Percentiles rank a stretch among this genome's conserved stretches.
Conservation (phyloP, 2,329 filamentous ascomycete genomes). For the Colletotrichum sp. region DNA sequence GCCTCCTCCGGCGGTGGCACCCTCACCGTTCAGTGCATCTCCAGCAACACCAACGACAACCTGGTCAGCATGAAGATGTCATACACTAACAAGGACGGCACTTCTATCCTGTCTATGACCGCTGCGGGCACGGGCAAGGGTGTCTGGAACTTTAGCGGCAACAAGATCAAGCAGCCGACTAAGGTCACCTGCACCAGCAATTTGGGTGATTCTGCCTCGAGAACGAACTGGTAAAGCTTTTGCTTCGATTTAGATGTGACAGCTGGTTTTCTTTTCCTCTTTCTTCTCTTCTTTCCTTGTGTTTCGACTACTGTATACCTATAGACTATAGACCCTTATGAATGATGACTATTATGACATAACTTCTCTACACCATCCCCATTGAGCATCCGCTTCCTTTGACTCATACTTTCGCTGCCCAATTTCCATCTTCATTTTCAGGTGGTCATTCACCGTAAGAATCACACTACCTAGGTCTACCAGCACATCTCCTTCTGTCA, state of each 20-base stretch:
- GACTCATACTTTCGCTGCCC: accelerated
- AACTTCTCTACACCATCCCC: accelerated
- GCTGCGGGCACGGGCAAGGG: background rate
- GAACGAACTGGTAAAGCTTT: background rate
- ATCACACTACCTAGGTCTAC: no score
- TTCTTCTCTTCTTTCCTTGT: background rate
- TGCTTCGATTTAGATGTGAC: background rate
- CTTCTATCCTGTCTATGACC: constrained; percentile 12
- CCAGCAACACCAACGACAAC: constrained; percentile 15
- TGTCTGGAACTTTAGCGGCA: constrained; percentile 16
- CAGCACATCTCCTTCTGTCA: accelerated
- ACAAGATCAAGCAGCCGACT: constrained; percentile 22
- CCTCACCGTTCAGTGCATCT: constrained; percentile 17
- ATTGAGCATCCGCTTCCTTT: accelerated
- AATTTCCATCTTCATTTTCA: background rate
- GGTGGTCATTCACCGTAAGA: accelerated
- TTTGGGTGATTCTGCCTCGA: constrained; percentile 1
- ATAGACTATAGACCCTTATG: background rate
- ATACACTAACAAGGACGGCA: constrained; percentile 25
- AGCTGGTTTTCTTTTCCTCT: background rate
- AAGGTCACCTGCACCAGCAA: constrained; percentile 18
- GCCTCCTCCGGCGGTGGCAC: constrained; percentile 20
- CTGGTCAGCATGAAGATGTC: constrained; percentile 27
- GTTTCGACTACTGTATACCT: background rate
- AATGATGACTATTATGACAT: background rate